Evolutionary conservation across 2,329 filamentous ascomycete species (phyloP), one percentile per base, ranked within the genome.

Genomic region (Stagonosporopsis rhizophila): DNA sequence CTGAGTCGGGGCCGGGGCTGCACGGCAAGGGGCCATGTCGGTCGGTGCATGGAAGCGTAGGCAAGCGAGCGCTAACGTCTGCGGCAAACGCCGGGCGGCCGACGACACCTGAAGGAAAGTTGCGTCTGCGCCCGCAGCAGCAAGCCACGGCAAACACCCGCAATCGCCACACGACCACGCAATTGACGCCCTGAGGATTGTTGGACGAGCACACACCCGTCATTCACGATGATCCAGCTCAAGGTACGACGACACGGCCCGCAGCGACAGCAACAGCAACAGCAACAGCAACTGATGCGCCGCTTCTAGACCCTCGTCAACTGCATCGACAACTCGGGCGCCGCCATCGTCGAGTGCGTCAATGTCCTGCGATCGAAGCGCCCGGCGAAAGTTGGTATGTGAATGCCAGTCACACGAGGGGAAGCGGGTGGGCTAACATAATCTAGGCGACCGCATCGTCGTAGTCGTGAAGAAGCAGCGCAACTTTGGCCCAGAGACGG

Each of bases 261-360:
- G 20, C 41, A 25, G 27, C n/a, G 28, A 17, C 15, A 23, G 23
- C 37, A 51, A n/a, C n/a, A 27, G 25, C 25, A 27, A 27, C 25
- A 5, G n/a, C 23, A 8, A 60, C 56, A 55, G 56, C 45, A 61
- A 59, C 73, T 72, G 61, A 98, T 96, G 91, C 66, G 62, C 40
- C 56, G 38, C 56, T 59, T 80, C 63, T 78, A 82, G 95, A 90
- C 93, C 76, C 92, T 99, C 87, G 86, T 99, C 71, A 97, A 95
- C 81, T 98, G 95, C 88, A 98, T 99, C 87, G 95, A 99, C 89
- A 99, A 97, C 83, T 98, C 95, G 65, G 95, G 95, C 76, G 95
- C 95, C 68, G 93, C 95, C 70, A 84, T 99, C 66, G 95, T 98
- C 80, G 95, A 99, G 82, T 99, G 95, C 81, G 91, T 90, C 76